Evolutionary conservation across 2,329 filamentous ascomycete genomes (phyloP).

Genomic region (Thelonectria olida): DNA sequence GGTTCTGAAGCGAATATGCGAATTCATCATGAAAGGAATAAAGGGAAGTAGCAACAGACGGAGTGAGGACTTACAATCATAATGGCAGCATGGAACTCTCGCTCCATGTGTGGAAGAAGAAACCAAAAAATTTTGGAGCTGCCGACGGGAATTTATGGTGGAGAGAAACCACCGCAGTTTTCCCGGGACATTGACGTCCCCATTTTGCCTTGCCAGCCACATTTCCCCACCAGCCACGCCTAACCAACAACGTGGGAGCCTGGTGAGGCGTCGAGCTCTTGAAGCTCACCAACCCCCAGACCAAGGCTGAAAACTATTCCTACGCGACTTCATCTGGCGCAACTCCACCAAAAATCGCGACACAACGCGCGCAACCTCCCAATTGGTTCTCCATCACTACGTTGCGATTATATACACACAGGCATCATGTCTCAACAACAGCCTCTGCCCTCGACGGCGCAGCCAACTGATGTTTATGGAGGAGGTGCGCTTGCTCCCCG

Average conservation of each 20-base stretch:
- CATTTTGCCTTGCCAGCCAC: constrained; percentile 27
- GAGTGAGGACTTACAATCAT: constrained; percentile 49
- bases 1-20: constrained; percentile 59
- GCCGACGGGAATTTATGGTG: constrained; percentile 33
- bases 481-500: constrained; percentile 58
- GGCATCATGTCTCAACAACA: constrained; percentile 65
- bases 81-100: constrained; percentile 44
- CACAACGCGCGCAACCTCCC: constrained; percentile 35
- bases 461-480: constrained; percentile 71
- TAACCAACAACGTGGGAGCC: constrained; percentile 18
- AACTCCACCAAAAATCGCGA: constrained; percentile 38
- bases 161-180: constrained; percentile 28
- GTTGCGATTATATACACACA: constrained; percentile 14
- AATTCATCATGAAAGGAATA: constrained; percentile 50
- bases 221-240: constrained; percentile 20
- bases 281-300: constrained; percentile 36
- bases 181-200: constrained; percentile 20
- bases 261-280: constrained; percentile 20
- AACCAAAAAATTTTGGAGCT: constrained; percentile 9
- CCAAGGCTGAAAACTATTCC: constrained; percentile 47
- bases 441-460: constrained; percentile 63
- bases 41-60: constrained; percentile 3
- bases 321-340: constrained; percentile 41
- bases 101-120: constrained; percentile 39
- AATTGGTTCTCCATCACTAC: constrained; percentile 37